phyloP scores from a whole-genome alignment of 164 flowering plant genomes.

The Umbellularia californica region DNA sequence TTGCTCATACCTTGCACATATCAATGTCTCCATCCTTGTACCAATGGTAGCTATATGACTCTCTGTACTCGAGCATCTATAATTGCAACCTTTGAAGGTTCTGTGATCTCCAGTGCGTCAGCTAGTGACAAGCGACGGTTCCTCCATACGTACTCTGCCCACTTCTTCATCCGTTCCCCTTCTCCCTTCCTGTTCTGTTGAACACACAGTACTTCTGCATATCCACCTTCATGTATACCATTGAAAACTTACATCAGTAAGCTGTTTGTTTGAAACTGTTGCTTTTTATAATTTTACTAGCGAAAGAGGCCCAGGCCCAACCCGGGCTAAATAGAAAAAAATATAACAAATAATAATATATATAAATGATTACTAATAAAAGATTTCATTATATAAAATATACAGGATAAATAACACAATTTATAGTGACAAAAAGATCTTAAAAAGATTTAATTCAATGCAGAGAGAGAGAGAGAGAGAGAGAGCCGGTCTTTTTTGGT shows the following conservation, averaged over 20 bases:
- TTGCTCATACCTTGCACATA: neutral
- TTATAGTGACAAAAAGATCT: no score
- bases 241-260: neutral
- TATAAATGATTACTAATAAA: no score
- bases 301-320: no score
- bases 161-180: constrained; percentile 72
- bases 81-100: constrained; percentile 42
- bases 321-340: no score
- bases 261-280: neutral
- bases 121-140: constrained; percentile 67
- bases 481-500: no score
- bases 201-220: constrained; percentile 65
- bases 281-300: neutral
- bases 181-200: constrained; percentile 76
- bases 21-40: neutral
- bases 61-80: constrained; percentile 74
- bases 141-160: constrained; percentile 81
- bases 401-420: no score
- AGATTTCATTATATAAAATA: no score
- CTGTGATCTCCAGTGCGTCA: constrained; percentile 61
- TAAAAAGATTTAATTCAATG: no score
- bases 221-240: constrained; percentile 60
- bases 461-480: no score
- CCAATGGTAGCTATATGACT: constrained; percentile 27
- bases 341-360: no score